Evolutionary conservation across 768 basidiomycete species (phyloP), one percentile per base, ranked within the genome.

Genomic region (Ramaria sp.): DNA sequence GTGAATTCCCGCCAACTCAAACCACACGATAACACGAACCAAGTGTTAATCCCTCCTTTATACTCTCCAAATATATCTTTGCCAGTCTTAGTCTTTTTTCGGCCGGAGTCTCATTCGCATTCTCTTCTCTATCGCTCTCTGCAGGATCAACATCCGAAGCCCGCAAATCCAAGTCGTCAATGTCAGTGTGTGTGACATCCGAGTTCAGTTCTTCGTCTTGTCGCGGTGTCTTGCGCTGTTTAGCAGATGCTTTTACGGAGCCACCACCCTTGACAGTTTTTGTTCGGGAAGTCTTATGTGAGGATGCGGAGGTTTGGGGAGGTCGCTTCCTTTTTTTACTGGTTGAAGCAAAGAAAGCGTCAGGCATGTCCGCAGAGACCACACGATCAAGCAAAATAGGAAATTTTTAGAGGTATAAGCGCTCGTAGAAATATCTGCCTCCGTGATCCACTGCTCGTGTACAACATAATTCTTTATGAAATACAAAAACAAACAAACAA

Each of bases 51-150:
- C 77, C 80, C 56, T 84, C 79, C 66, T 88, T 88, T 13, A 98
- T 82, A 58, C 76, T 83, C 57, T 91, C 82, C 38, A 99, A 72
- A 67, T 98, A 97, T 58, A 95, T 67, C 66, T 92, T 87, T 4
- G 95, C 94, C 37, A 99, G 71, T 56, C 96, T 72, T 18, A 99
- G 73, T 56, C 96, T 73, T 69, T 98, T 99, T 73, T 92, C 83
- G 0, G 91, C 92, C 1, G 92, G 89, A 4, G 92, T 95, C 70
- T 97, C 95, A 59, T 82, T 73, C 59, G 83, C 79, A 60, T 93
- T 84, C 61, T 96, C 92, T 39, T 92, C 90, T 5, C 80, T 86
- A n/a, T 55, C 53, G 60, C 85, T 87, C 25, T 71, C 75, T 2
- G 74, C 77, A 15, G 68, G 74, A 57, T 82, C 82, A 25, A 71